Conservation (phyloP, 805 yeast genomes). For the Cyberlindnera mrakii region DNA sequence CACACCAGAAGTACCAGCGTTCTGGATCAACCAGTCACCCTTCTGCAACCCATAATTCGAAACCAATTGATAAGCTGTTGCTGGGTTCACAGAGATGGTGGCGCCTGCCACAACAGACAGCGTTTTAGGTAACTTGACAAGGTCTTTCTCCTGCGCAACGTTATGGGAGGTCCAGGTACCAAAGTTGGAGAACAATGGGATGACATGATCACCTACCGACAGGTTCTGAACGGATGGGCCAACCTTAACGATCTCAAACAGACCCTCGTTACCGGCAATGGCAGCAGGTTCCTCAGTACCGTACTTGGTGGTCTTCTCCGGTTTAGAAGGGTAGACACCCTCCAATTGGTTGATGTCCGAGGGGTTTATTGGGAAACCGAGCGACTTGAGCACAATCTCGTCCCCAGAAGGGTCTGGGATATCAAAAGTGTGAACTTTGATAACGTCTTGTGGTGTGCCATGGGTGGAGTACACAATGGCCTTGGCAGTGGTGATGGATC, state of each 20-base stretch:
- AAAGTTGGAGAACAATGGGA: constrained; percentile 68
- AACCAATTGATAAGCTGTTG: constrained; percentile 87
- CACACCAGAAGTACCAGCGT: constrained; percentile 95
- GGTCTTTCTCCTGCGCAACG: constrained; percentile 41
- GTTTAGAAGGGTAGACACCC: constrained; percentile 81
- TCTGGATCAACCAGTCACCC: constrained; percentile 87
- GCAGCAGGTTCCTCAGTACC: constrained; percentile 65
- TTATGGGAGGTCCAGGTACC: constrained; percentile 95
- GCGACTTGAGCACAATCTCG: constrained; percentile 54
- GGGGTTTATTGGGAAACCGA: constrained; percentile 87
- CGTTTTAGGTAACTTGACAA: constrained; percentile 49
- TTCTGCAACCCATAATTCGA: constrained; percentile 45
- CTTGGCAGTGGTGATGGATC: constrained; percentile 37
- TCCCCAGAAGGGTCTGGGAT: constrained; percentile 40
- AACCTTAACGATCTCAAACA: constrained; percentile 73
- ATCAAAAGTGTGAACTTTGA: constrained; percentile 45
- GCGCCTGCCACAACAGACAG: constrained; percentile 64
- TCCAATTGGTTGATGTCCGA: constrained; percentile 81
- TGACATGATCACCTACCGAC: constrained; percentile 77
- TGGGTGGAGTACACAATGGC: constrained; percentile 64
- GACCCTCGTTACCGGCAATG: constrained; percentile 92
- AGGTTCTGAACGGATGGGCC: constrained; percentile 49
- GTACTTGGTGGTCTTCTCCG: constrained; percentile 45
- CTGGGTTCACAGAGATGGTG: constrained; percentile 86
- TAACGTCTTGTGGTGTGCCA: constrained; percentile 58